phyloP scores from a whole-genome alignment of 2,329 filamentous ascomycete species.

The Diaporthe sp. region DNA sequence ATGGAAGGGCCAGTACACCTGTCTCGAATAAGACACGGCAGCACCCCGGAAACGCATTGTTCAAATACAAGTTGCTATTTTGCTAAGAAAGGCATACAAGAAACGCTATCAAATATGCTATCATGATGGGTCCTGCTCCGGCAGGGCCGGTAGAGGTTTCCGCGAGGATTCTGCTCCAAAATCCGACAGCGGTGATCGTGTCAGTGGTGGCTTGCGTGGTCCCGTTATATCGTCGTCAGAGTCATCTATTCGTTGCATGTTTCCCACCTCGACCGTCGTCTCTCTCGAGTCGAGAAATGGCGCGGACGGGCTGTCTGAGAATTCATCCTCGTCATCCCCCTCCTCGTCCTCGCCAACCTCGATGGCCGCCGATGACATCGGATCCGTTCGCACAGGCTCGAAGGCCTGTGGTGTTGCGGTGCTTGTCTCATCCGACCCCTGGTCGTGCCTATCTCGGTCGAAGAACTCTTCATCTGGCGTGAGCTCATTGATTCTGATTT shows the following conservation, averaged over 20 bases:
- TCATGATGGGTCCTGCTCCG: constrained; percentile 50
- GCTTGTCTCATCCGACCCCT: background rate
- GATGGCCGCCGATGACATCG: background rate
- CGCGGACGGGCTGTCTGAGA: constrained; percentile 16
- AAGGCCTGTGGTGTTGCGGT: background rate
- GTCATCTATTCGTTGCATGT: constrained; percentile 11
- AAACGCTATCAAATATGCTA: constrained; percentile 27
- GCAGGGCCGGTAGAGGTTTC: constrained; percentile 54
- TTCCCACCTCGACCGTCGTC: constrained; percentile 1
- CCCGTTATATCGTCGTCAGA: background rate
- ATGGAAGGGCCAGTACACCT: background rate
- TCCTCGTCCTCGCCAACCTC: constrained; percentile 9
- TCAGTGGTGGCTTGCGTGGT: constrained; percentile 38
- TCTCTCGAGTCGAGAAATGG: constrained; percentile 25
- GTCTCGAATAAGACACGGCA: background rate
- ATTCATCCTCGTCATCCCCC: constrained; percentile 21
- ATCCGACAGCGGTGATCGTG: constrained; percentile 43
- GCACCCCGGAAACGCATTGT: background rate
- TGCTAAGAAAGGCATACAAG: background rate
- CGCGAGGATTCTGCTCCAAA: constrained; percentile 38
- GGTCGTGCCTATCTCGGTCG: background rate
- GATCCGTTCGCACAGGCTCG: background rate
- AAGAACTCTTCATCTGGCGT: constrained; percentile 19
- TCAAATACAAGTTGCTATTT: background rate
- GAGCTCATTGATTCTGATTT: constrained; percentile 28